A percentile compares a stretch with the other conserved stretches of the same genome.
These are phyloP conservation scores for Spiromastix sp. DNA, from an alignment of 2,329 filamentous ascomycete species.

Conservation along the genomic window DNA sequence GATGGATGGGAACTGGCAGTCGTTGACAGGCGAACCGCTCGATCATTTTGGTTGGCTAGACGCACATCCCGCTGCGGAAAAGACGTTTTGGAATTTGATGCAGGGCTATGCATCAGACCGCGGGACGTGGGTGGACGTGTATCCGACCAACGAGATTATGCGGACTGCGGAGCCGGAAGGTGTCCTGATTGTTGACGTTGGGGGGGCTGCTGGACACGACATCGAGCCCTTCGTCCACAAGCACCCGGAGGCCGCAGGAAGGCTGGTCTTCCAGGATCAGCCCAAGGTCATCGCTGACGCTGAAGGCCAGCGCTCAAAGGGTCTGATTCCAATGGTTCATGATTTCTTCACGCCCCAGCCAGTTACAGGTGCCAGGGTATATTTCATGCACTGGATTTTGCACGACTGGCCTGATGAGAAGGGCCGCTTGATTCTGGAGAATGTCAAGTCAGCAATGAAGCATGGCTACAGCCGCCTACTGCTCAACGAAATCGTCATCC, in stretches of 20 bases:
- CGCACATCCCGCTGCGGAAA: too few relatives aligned
- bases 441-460: constrained; percentile 13
- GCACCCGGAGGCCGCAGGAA: constrained; percentile 28
- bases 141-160: too few relatives aligned
- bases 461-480: constrained; percentile 28
- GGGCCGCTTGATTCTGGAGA: constrained; percentile 21
- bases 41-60: too few relatives aligned
- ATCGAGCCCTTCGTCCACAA: constrained; percentile 26
- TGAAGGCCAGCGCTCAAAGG: constrained; percentile 1
- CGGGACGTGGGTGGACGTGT: too few relatives aligned
- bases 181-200: constrained; percentile 31
- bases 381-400: constrained; percentile 23
- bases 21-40: too few relatives aligned
- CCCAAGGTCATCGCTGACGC: constrained; percentile 25
- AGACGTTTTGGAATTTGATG: too few relatives aligned
- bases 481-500: constrained; percentile 25
- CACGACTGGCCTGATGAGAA: constrained; percentile 26
- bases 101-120: too few relatives aligned
- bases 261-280: constrained; percentile 40
- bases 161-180: too few relatives aligned
- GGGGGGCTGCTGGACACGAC: constrained; percentile 33
- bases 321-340: constrained; percentile 24
- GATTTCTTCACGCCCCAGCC: constrained; percentile 39
- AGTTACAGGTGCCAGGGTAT: constrained; percentile 28
- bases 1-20: too few relatives aligned